Conservation (phyloP, 371 early-diverging fungal species). For the Aphelidium insulamus region DNA sequence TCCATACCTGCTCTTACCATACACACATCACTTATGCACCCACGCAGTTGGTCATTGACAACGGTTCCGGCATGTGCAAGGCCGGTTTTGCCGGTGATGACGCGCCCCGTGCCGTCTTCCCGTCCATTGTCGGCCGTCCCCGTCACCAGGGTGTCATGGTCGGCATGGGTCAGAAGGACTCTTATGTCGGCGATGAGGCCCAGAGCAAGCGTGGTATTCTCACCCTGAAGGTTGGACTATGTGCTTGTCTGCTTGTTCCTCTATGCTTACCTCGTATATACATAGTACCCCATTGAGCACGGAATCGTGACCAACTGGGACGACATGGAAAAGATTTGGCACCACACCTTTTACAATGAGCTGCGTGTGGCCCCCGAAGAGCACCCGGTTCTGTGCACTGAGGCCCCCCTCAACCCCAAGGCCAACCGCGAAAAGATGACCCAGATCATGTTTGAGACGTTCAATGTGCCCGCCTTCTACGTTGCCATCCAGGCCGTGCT, state of each 20-base stretch:
- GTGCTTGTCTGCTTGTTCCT: no score
- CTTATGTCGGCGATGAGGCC: constrained; percentile 99
- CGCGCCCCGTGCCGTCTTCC: constrained; percentile 98
- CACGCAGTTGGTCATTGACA: constrained; percentile 86
- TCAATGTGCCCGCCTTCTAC: constrained; percentile 97
- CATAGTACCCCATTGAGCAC: constrained; percentile 99
- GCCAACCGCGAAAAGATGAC: constrained; percentile 99
- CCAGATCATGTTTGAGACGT: constrained; percentile 99
- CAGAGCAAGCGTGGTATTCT: constrained; percentile 99
- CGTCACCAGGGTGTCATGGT: constrained; percentile 99
- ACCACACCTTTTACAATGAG: constrained; percentile 91
- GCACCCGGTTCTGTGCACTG: constrained; percentile 97
- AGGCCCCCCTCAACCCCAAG: constrained; percentile 99
- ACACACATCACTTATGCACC: no score
- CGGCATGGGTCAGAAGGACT: constrained; percentile 99
- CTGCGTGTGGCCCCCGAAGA: constrained; percentile 71
- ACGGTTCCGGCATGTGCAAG: constrained; percentile 99
- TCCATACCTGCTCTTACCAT: no score
- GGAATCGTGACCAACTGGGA: constrained; percentile 99
- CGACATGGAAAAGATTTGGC: constrained; percentile 99
- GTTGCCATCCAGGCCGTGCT: constrained; percentile 98
- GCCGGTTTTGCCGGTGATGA: constrained; percentile 99
- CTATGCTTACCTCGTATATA: no score
- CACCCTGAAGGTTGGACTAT: no score
- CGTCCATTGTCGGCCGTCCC: constrained; percentile 98